Base-by-base conservation (phyloP, 2,329 filamentous ascomycete genomes). In the Pseudogymnoascus sp. region DNA sequence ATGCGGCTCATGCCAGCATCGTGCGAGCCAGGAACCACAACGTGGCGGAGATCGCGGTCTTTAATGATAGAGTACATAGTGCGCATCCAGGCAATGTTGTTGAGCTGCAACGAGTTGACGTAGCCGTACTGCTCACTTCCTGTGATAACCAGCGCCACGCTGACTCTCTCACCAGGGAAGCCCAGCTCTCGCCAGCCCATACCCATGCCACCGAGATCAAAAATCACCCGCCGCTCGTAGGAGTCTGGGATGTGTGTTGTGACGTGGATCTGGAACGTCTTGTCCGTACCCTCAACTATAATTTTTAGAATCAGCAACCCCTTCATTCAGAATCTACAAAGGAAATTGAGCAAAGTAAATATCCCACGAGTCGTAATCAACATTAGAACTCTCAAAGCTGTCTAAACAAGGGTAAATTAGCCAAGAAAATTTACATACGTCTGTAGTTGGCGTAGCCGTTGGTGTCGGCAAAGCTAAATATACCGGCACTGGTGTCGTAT, bases 1-100 rank as follows among this genome's bases (percentile, higher is more conserved):
- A 79, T 78, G 1, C 65, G 72, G 23, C 73, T 76, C 78, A 82
- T 82, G n/a, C 79, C 80, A 0, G 78, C 73, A 63, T 82, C 78
- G 64, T 82, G 79, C 3, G 77, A 75, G 7, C 79, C 80, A 0
- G 79, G 79, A 73, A 82, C 77, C 59, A 77, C 74, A 16, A 82
- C 72, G 31, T 80, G 75, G 61, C 76, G 76, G 0, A 82, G 68
- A 1, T 74, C 75, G 9, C 79, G 75, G 64, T 73, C 70, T 38
- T 71, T 70, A 64, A 76, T 75, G 2, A 71, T 69, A 63, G 25
- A 7, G 25, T 74, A 72, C 8, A 75, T 67, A 5, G 64, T 63
- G 36, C 65, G 69, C 74, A 76, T 76, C 74, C 74, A 76, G 46
- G 21, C 46, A 63, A 34, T 69, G 69, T 0, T 68, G 63, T 1